Conservation (phyloP, 495 filamentous ascomycete genomes). For the Bathelium albidoporum region DNA sequence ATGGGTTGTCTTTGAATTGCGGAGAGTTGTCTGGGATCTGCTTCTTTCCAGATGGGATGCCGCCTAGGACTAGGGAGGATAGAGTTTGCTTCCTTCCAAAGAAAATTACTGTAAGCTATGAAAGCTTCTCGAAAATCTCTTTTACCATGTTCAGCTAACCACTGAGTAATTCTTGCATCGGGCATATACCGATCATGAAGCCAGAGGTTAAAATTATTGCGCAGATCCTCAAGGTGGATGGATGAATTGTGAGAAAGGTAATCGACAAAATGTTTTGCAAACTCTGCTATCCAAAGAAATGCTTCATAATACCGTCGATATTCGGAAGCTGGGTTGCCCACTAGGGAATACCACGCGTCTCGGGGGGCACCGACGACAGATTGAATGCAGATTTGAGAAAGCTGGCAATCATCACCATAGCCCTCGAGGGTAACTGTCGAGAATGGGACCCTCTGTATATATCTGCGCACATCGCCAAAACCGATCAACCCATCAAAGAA, state of each 20-base stretch:
- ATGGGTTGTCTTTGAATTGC: slow-evolving; percentile 11
- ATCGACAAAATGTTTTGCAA: slow-evolving; percentile 59
- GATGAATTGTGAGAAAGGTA: slow-evolving; percentile 35
- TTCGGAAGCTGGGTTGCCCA: slow-evolving; percentile 39
- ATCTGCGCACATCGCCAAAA: slow-evolving; percentile 32
- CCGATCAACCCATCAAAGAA: slow-evolving; percentile 51
- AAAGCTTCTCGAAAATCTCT: slow-evolving; percentile 50
- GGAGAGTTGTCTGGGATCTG: slow-evolving; percentile 23
- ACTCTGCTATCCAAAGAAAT: slow-evolving; percentile 57
- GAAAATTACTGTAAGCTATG: slow-evolving; percentile 45
- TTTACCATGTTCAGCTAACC: slow-evolving; percentile 38
- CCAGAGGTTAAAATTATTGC: slow-evolving; percentile 45
- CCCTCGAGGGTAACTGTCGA: slow-evolving; percentile 51
- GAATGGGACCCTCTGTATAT: slow-evolving; percentile 47
- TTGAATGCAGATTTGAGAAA: slow-evolving; percentile 51
- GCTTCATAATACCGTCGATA: slow-evolving; percentile 49
- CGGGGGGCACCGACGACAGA: slow-evolving; percentile 30
- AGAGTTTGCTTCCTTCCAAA: slow-evolving; percentile 48
- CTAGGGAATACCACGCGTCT: slow-evolving; percentile 55
- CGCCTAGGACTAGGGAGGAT: slow-evolving; percentile 18
- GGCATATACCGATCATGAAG: slow-evolving; percentile 32
- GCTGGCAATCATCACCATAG: slow-evolving; percentile 40
- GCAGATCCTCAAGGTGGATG: slow-evolving; percentile 45
- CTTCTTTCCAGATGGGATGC: slow-evolving; percentile 40
- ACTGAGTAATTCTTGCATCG: slow-evolving; percentile 33